Evolutionary conservation across 768 basidiomycete species (phyloP).

Genomic region (Boletus huronensis): DNA sequence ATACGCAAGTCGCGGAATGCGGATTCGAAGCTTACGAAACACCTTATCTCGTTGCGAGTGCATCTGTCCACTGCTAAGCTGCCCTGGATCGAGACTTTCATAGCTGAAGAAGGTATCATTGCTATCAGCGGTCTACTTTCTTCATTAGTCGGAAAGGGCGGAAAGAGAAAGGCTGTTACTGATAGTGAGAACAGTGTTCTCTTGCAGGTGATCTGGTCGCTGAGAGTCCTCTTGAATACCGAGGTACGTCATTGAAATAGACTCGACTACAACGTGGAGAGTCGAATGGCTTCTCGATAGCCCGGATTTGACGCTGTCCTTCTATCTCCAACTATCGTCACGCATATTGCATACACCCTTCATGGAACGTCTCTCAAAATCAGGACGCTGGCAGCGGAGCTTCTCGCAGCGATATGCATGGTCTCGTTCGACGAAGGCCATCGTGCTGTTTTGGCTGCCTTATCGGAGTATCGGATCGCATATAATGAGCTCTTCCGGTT

Average conservation of each 20-base stretch:
- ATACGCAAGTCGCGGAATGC: constrained; percentile 52
- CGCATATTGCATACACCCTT: constrained; percentile 69
- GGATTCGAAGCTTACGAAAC: constrained; percentile 65
- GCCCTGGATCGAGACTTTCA: constrained; percentile 75
- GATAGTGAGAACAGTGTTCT: constrained; percentile 69
- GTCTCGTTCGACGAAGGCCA: constrained; percentile 70
- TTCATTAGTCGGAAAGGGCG: constrained; percentile 60
- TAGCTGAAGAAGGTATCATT: constrained; percentile 60
- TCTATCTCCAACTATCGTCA: constrained; percentile 58
- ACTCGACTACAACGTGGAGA: background rate
- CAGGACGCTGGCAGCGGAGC: constrained; percentile 65
- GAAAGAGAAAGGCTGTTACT: constrained; percentile 54
- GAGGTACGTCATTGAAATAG: constrained; percentile 47
- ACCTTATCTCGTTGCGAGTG: constrained; percentile 78
- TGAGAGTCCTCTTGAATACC: constrained; percentile 81
- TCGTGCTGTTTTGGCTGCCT: constrained; percentile 66
- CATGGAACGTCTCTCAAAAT: constrained; percentile 64
- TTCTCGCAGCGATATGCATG: constrained; percentile 82
- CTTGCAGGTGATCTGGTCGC: constrained; percentile 72
- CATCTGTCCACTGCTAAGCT: constrained; percentile 82
- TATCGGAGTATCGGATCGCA: constrained; percentile 75
- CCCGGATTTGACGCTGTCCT: constrained; percentile 70
- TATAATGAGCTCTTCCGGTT: constrained; percentile 78
- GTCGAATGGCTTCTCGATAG: constrained; percentile 35
- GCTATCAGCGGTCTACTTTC: constrained; percentile 56